Evolutionary conservation across 805 yeast genomes (phyloP).

Genomic region (Middelhovenomyces tepae): DNA sequence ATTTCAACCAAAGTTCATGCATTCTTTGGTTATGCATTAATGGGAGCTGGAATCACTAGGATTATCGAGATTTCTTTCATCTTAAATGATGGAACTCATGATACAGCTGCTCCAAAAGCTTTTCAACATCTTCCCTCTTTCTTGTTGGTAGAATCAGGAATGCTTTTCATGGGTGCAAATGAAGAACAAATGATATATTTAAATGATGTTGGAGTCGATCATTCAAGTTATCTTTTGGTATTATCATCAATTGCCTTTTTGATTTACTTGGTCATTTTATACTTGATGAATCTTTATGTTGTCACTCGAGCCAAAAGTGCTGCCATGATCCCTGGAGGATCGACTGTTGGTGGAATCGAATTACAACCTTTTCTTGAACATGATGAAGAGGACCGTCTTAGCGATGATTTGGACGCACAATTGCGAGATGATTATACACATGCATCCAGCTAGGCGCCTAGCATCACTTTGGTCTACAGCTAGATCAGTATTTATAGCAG

Average conservation of each 20-base stretch:
- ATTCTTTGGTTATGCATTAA: constrained; percentile 73
- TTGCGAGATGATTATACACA: too few relatives aligned
- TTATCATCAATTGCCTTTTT: constrained; percentile 66
- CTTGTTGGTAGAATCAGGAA: constrained; percentile 67
- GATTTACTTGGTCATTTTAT: constrained; percentile 55
- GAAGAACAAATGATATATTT: constrained; percentile 78
- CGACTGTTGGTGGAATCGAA: too few relatives aligned
- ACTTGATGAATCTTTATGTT: constrained; percentile 52
- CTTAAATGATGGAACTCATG: constrained; percentile 44
- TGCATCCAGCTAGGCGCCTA: too few relatives aligned
- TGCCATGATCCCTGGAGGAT: too few relatives aligned
- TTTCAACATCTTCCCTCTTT: constrained; percentile 87
- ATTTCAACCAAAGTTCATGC: constrained; percentile 84
- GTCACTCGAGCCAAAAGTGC: too few relatives aligned
- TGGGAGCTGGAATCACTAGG: constrained; percentile 68
- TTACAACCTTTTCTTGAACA: too few relatives aligned
- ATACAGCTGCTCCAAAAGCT: constrained; percentile 35
- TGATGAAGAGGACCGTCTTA: too few relatives aligned
- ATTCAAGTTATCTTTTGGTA: constrained; percentile 70
- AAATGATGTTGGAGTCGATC: constrained; percentile 69
- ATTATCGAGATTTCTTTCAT: constrained; percentile 73
- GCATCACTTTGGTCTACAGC: too few relatives aligned
- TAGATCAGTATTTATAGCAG: too few relatives aligned
- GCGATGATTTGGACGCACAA: too few relatives aligned
- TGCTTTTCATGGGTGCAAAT: constrained; percentile 83